Base-by-base conservation (phyloP, 306 rosid genomes). In the Cicer chorassanicum region DNA sequence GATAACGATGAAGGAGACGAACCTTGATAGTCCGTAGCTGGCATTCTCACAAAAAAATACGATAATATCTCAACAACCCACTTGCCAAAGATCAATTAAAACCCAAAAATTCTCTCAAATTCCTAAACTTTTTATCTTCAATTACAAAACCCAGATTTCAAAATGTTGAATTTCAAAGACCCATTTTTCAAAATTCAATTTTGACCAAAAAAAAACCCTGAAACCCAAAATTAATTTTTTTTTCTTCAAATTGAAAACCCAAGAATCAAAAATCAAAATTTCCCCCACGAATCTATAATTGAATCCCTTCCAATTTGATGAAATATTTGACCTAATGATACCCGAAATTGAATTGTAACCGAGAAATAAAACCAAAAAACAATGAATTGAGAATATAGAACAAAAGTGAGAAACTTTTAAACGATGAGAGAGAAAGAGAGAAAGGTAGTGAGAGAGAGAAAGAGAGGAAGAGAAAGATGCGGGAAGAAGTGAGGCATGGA, bases 1-100 rank as follows among this genome's bases (percentile, higher is more conserved):
- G 78, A 41, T 59, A 85, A 73, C 4, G 88, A 81, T 24, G 82
- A 77, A 10, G 87, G 85, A 19, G 98, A 81, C 53, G 94, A 88
- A 76, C 90, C 86, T 16, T 85, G 91, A 49, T 57, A 84, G 85
- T 89, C 97, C 81, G 98, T 86, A 7, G 92, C 85, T 24, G 93
- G 97, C 98, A 93, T 93, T 87, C 75, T 91, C 72, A 66, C 72
- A 70, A 14, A 44, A 78, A 65, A 15, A 43, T 12, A 44, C 15
- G 18, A 54, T 42, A 7, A 15, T 61, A 60, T 29, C 72, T 19
- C 38, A 59, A 7, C 12, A 41, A 72, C 74, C 59, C 68, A 50
- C 71, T 21, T 14, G 12, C 61, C 6, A 14, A 44, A 44, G 42
- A 14, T 19, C 8, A 15, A 13, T 18, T 13, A 16, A 10, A 69